A percentile compares a stretch with the other conserved stretches of the same genome.
phyloP scores from a whole-genome alignment of 306 rosid genomes.

The Lithocarpus polystachyus region DNA sequence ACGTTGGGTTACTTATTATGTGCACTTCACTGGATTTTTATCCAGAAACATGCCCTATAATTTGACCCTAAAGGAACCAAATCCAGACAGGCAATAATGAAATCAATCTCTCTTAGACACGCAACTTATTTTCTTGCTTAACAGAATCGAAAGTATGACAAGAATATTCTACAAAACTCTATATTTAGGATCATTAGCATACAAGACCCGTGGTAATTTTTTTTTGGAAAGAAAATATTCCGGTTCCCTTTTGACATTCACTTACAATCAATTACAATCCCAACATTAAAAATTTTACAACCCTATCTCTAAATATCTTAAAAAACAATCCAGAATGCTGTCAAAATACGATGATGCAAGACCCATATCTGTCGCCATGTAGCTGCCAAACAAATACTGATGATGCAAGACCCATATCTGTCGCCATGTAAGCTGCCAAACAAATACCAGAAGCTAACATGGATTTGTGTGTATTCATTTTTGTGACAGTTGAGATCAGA shows the following conservation, averaged over 20 bases:
- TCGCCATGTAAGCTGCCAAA: conserved; percentile 40
- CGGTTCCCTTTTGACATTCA: conserved; percentile 31
- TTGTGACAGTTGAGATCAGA: conserved; percentile 12
- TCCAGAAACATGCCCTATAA: background rate
- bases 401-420: conserved; percentile 16
- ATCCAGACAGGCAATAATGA: background rate
- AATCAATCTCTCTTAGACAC: background rate
- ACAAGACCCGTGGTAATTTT: background rate
- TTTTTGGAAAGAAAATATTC: conserved; percentile 9
- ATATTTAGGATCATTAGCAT: conserved; percentile 7
- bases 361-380: conserved; percentile 32
- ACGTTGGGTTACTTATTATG: too few relatives aligned
- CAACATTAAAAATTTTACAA: conserved; percentile 23
- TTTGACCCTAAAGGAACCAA: background rate
- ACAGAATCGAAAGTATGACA: conserved; percentile 1
- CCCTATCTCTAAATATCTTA: conserved; percentile 24
- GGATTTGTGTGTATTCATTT: conserved; percentile 18
- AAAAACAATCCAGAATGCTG: conserved; percentile 13
- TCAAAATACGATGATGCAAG: conserved; percentile 11
- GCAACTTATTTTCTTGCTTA: background rate
- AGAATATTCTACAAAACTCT: conserved; percentile 18
- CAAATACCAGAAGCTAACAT: conserved; percentile 39
- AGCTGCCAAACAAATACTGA: conserved; percentile 40
- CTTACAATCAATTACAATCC: conserved; percentile 31
- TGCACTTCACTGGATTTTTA: too few relatives aligned